These are phyloP conservation scores for Phytophthora meadii DNA, from an alignment of 352 stramenopile species.

Conservation along the genomic window DNA sequence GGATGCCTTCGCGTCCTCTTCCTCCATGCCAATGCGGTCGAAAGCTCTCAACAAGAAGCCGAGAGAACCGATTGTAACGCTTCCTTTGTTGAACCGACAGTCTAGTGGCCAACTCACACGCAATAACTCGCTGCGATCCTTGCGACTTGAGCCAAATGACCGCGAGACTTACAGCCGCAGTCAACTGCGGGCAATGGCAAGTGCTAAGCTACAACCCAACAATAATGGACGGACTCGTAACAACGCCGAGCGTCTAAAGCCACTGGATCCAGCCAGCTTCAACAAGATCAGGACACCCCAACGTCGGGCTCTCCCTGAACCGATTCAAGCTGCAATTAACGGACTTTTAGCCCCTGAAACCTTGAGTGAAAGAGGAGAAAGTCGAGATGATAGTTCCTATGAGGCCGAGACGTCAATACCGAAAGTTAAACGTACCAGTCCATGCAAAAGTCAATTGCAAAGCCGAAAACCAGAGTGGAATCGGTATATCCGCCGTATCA, in stretches of 20 bases:
- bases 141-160: slow-evolving; percentile 26
- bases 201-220: slow-evolving; percentile 14
- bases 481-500: slow-evolving; percentile 32
- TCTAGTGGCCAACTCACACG: slow-evolving; percentile 7
- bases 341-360: slow-evolving; percentile 16
- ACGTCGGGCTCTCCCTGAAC: slow-evolving; percentile 15
- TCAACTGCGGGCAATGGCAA: slow-evolving; percentile 32
- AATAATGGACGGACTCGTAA: slow-evolving; percentile 10
- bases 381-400: slow-evolving; percentile 3
- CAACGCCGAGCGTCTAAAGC: slow-evolving; percentile 12
- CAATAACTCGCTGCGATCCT: slow-evolving; percentile 18
- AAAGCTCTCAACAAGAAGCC: slow-evolving; percentile 21
- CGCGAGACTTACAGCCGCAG: slow-evolving; percentile 31
- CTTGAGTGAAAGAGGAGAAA: slow-evolving; percentile 12
- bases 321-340: slow-evolving; percentile 29
- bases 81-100: slow-evolving; percentile 22
- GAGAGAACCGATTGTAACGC: slow-evolving; percentile 14
- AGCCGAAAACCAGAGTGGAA: slow-evolving; percentile 22
- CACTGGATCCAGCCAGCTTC: slow-evolving; percentile 16
- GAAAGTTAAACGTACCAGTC: slow-evolving; percentile 12
- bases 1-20: slow-evolving; percentile 14
- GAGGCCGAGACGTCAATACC: slow-evolving; percentile 10
- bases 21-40: slow-evolving; percentile 17
- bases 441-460: slow-evolving; percentile 14
- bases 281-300: slow-evolving; percentile 14